Base-by-base conservation (phyloP, 2,329 filamentous ascomycete species). In the Chalara sp. region DNA sequence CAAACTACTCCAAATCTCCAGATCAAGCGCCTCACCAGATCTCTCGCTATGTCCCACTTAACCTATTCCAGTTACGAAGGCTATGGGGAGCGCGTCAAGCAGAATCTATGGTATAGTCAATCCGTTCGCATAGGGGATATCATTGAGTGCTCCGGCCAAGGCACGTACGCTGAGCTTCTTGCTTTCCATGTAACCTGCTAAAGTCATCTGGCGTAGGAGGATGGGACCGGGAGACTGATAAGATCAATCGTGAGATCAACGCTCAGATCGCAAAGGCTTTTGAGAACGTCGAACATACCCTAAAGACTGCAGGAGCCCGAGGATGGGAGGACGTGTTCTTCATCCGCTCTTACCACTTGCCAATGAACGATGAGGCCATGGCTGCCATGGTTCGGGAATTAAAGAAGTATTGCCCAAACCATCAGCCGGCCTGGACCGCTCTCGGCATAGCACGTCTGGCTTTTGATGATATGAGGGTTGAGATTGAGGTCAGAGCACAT, bases 401-500 rank as follows among this genome's bases (percentile, higher is more conserved):
- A 42, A 65, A 65, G 51, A 72, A 72, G 55, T 79, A 71, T 63
- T 73, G 76, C 65, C 76, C 76, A 0, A 59, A 74, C 32, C 76
- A 81, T 56, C 59, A 71, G 52, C 78, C 78, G 0, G 66, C 78
- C 1, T 79, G 75, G 75, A 83, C 78, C 0, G 69, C 65, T 51
- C 65, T 83, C 11, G 78, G 74, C 0, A 78, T 83, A 1, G 57
- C 65, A 1, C 57, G 65, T 33, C 60, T 83, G 6, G 78, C 67
- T 0, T 62, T 69, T 50, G 69, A 72, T 31, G 70, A 68, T 32
- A 83, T 83, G 79, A 62, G 67, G 28, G 70, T 83, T 3, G 79
- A 83, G 65, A 76, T 83, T 62, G 79, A 83, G 62, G 78, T 79
- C 7, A 66, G 68, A 6, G 76, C 76, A 1, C 65, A 75, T 63